Base-by-base conservation (phyloP, 768 basidiomycete species). In the Fistulinella prunicolor region DNA sequence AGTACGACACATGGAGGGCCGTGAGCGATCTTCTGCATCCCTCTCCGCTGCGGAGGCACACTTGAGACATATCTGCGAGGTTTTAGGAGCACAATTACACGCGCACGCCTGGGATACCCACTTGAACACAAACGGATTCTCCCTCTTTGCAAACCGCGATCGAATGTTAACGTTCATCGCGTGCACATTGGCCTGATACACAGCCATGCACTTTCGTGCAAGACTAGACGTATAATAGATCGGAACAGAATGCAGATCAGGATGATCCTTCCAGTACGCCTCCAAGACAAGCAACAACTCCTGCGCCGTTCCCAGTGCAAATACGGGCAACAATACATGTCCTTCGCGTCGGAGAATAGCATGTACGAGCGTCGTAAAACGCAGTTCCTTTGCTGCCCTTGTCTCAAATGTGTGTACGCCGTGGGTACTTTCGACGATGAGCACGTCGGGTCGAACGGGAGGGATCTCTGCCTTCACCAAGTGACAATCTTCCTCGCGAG, bases 41-140 rank as follows among this genome's bases (percentile, higher is more conserved):
- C 90, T 2, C 84, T 85, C 38, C 86, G 78, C 24, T 79, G 74
- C 59, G 83, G 81, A 9, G 86, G 82, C 30, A 88, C 75, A 60
- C 87, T 86, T 5, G 88, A 89, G 40, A 91, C 85, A 57, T 90
- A 82, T 56, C 88, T 90, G 47, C 21, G 3, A 22, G 22, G 13
- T 32, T 24, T 38, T 29, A 23, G 40, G 28, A 47, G 32, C 21
- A 53, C 32, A 14, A 14, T n/a, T 35, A 10, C 21, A 17, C 24
- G 9, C 28, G 13, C 28, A 7, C 30, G 34, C 17, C 7, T 6
- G 60, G 51, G 40, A 24, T 16, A 79, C 89, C 41, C 63, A 94
- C 84, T 90, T 94, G 86, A 99, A 99, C 32, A 96, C 90, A 62
- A 98, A 97, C 0, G 94, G 95, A 63, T 97, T 96, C 56, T 97